Percentiles rank a stretch among this genome's conserved stretches.
Conservation (phyloP, 345 rosid genomes). For the Aegle marmelos region DNA sequence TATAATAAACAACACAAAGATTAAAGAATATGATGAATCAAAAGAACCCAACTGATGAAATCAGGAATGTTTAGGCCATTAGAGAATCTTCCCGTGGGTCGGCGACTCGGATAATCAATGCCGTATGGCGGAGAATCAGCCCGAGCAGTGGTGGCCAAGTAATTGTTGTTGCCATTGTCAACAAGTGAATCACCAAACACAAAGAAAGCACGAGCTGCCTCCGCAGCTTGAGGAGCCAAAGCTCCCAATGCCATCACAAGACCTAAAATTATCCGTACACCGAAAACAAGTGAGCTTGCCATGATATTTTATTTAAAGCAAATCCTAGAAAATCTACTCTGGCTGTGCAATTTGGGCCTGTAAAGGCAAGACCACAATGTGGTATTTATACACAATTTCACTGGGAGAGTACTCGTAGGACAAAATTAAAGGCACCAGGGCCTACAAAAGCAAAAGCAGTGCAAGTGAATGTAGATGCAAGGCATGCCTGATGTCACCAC, state of each 20-base stretch:
- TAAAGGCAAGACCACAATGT: not conserved
- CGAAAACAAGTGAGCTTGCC: slow-evolving; percentile 8
- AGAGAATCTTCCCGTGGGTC: slow-evolving; percentile 81
- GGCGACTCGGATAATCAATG: slow-evolving; percentile 66
- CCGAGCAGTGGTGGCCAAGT: slow-evolving; percentile 67
- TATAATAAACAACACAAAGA: not conserved
- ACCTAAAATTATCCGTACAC: slow-evolving; percentile 7
- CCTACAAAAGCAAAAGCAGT: slow-evolving; percentile 14
- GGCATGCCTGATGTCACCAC: not conserved
- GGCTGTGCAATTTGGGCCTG: not conserved
- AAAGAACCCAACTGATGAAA: slow-evolving; percentile 48
- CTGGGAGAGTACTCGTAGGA: not conserved
- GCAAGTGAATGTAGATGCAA: not conserved
- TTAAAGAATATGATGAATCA: not conserved
- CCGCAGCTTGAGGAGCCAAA: slow-evolving; percentile 27
- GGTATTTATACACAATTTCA: slow-evolving; percentile 10
- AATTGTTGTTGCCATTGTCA: slow-evolving; percentile 79
- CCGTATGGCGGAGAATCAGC: slow-evolving; percentile 87
- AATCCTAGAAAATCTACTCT: not conserved
- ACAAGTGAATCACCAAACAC: slow-evolving; percentile 78
- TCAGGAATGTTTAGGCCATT: slow-evolving; percentile 93
- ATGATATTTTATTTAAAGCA: not conserved
- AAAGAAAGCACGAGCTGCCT: slow-evolving; percentile 47
- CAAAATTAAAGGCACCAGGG: not conserved
- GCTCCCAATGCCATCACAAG: slow-evolving; percentile 1